These are phyloP conservation scores for Zasmidium citrigriseum DNA, from an alignment of 2,329 filamentous ascomycete genomes.

Conservation along the genomic window DNA sequence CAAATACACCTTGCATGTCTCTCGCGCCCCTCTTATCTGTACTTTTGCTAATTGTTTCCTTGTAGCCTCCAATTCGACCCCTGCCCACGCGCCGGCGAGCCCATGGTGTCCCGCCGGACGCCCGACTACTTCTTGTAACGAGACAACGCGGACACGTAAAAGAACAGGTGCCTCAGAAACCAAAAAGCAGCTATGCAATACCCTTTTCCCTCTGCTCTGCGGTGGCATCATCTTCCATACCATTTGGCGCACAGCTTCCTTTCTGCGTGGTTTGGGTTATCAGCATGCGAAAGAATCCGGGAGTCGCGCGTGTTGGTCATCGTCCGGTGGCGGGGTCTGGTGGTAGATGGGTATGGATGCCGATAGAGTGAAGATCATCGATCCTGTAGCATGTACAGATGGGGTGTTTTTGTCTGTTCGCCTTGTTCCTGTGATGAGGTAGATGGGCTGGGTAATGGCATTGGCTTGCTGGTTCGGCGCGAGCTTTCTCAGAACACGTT, in stretches of 20 bases:
- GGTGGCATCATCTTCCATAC: too few species aligned
- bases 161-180: background rate
- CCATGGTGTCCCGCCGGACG: constrained; percentile 93
- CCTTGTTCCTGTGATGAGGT: background rate
- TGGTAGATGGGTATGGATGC: background rate
- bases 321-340: background rate
- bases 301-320: background rate
- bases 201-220: background rate
- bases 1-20: constrained; percentile 96
- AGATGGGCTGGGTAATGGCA: constrained; percentile 1
- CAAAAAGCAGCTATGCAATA: background rate
- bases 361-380: constrained; percentile 10
- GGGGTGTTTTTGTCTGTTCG: background rate
- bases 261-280: background rate
- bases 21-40: background rate
- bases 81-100: constrained; percentile 93
- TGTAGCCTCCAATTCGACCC: constrained; percentile 96
- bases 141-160: background rate
- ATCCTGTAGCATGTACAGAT: constrained; percentile 11
- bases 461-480: background rate
- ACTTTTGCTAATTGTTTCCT: background rate
- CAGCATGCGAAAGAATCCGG: background rate
- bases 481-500: background rate
- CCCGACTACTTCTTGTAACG: constrained; percentile 96
- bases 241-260: background rate